Base-by-base conservation (phyloP, 2,329 filamentous ascomycete species). In the Epichloe sylvatica region DNA sequence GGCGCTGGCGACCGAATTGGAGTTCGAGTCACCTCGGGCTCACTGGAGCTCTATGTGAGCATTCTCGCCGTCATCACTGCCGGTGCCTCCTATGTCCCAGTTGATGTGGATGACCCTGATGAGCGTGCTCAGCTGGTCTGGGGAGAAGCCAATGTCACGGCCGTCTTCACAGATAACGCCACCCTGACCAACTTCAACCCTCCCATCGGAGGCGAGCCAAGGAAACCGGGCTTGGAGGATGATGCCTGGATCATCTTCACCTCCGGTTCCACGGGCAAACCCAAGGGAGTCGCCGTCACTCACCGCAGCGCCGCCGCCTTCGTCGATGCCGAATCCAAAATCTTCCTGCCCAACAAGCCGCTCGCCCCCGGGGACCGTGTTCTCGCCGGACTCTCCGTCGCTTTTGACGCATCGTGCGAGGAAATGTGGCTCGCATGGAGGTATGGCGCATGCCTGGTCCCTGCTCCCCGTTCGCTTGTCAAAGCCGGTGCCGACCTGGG, bases 211-310 rank as follows among this genome's bases (percentile, higher is more conserved):
- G 17, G 40, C 8, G 35, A 38, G 6, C 40, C 42, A 11, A 44
- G 49, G 5, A 45, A 41, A 3, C 56, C 56, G 6, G 30, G 37
- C 2, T 43, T 46, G 8, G 54, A 55, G 11, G 46, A 57, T 39
- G 56, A 57, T 25, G 56, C 56, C 11, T 57, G 56, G 56, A 55
- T 59, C 37, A 59, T 60, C 34, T 59, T 57, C 44, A 60, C 58
- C 7, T 57, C 56, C 9, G 56, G 55, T 5, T 54, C 51, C 8
- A 57, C 55, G 3, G 56, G 55, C 5, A 57, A 56, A 48, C 57
- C 58, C 3, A 60, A 60, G 40, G 58, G 58, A 12, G 57, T 56
- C 9, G 50, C 57, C 3, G 53, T 59, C 33, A 55, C 53, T 2
- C 56, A 60, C 37, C 52, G 55, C 34, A 59, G 57, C 34, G 56